Base-by-base conservation (phyloP, 2,329 filamentous ascomycete genomes). In the Colletotrichum lupini region DNA sequence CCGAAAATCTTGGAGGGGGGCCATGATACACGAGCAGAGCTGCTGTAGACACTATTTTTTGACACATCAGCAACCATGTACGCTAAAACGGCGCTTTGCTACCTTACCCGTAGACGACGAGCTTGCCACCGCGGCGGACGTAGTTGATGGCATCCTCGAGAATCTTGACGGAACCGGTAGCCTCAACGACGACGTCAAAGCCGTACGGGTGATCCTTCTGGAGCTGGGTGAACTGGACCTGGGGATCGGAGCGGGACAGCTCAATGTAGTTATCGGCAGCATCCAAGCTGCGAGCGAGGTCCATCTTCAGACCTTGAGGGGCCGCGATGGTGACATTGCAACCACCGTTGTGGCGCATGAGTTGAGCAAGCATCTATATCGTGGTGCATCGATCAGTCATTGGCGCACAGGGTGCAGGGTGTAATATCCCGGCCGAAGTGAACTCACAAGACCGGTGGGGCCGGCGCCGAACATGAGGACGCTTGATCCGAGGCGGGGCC, bases 71-170 rank as follows among this genome's bases (percentile, higher is more conserved):
- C 28, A 19, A 26, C 16, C 57, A 5, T 11, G 4, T 6, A 3
- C 22, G 9, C n/a, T 37, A 2, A 8, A 12, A 11, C 5, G 8
- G 16, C 4, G 14, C 19, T 5, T 5, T 26, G 6, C 4, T 14
- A 22, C 68, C 78, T 24, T 73, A 82, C 81, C 82, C 92, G 76
- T 94, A 94, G 73, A 93, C 91, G 56, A 94, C 90, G 37, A 94
- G 85, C 80, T 92, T 94, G 68, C 92, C 92, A 55, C 92, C 92
- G 64, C 92, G 88, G 59, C 91, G 90, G 76, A 93, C 91, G 79
- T 93, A 94, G 82, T 93, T 87, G 81, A 94, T 93, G 32, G 91
- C 86, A 77, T 92, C 89, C 79, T 94, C 92, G 3, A 94, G 87
- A 61, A 94, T 91, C 81, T 90, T 91, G 58, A 89, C 85, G 64